A percentile compares a stretch with the other conserved stretches of the same genome.
phyloP scores from a whole-genome alignment of 2,329 filamentous ascomycete species.

The Microascus cirrosus region DNA sequence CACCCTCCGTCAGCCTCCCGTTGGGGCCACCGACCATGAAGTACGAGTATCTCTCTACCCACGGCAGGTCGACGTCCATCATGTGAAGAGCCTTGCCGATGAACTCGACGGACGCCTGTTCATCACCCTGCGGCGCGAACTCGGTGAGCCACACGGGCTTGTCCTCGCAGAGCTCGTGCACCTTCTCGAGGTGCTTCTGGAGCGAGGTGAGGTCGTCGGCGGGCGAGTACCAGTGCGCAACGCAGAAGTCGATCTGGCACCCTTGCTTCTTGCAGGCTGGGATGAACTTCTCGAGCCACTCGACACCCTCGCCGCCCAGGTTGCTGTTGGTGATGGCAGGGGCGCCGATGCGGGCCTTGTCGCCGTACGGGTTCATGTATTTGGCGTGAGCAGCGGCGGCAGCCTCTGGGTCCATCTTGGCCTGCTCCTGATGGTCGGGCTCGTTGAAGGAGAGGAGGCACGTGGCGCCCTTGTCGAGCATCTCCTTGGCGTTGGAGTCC shows the following conservation, averaged over 20 bases:
- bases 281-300: slow-evolving; percentile 45
- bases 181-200: slow-evolving; percentile 38
- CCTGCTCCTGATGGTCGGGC: slow-evolving; percentile 50
- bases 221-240: slow-evolving; percentile 53
- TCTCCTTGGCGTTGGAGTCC: slow-evolving; percentile 34
- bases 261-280: slow-evolving; percentile 30
- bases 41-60: slow-evolving; percentile 46
- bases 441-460: slow-evolving; percentile 62
- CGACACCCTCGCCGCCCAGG: slow-evolving; percentile 34
- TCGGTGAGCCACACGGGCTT: slow-evolving; percentile 54
- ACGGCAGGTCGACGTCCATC: slow-evolving; percentile 32
- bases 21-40: slow-evolving; percentile 26
- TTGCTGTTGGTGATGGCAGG: slow-evolving; percentile 53
- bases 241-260: slow-evolving; percentile 49
- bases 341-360: slow-evolving; percentile 41
- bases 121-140: slow-evolving; percentile 42
- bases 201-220: slow-evolving; percentile 35
- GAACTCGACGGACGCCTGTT: slow-evolving; percentile 25
- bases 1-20: not conserved
- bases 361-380: slow-evolving; percentile 42
- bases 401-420: slow-evolving; percentile 39
- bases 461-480: slow-evolving; percentile 41
- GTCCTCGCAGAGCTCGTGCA: slow-evolving; percentile 30
- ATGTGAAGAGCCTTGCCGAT: slow-evolving; percentile 33
- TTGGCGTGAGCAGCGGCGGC: slow-evolving; percentile 43